Base-by-base conservation (phyloP, 164 flowering plant genomes). In the Chloranthus sessilifolius region DNA sequence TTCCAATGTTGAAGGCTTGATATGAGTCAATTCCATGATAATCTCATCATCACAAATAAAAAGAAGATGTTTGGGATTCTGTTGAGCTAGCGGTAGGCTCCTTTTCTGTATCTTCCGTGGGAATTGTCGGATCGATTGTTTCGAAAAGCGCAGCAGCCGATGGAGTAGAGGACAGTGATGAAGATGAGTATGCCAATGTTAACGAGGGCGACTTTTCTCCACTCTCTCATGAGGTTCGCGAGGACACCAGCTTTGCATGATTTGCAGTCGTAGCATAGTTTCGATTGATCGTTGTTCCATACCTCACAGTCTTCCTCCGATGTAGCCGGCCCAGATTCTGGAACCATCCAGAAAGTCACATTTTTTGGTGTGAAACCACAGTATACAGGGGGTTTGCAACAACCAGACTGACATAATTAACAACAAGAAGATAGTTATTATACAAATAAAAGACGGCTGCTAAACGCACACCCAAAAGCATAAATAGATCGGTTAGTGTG, bases 221-320 rank as follows among this genome's bases (percentile, higher is more conserved):
- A 75, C 11, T 69, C 55, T 3, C 50, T 48, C 61, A 42, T 64
- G 12, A 75, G 19, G 39, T 55, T 71, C 5, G 37, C 67, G 10
- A 77, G 71, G 7, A 73, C 47, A 20, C 82, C 82, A 1, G 58
- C 79, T 28, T 76, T 73, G 73, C 83, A 75, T 10, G 83, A 63
- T 11, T 68, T 58, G 54, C 81, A 81, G 38, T 60, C 59, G 10
- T 54, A 70, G 55, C 70, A 70, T 16, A 61, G 44, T 4, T 37
- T 44, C 7, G 56, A 46, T 33, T 56, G 57, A 4, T 52, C 5
- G 50, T 58, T 65, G 47, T 61, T 58, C 74, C 74, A 69, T 12
- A 54, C 29, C 3, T 9, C 22, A 43, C 74, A 69, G 26, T 69
- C 74, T 2, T 35, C 24, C 15, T 57, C 67, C 2, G 19, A 20